These are phyloP conservation scores for Candida tallmaniae DNA, from an alignment of 805 yeast species.

Conservation along the genomic window DNA sequence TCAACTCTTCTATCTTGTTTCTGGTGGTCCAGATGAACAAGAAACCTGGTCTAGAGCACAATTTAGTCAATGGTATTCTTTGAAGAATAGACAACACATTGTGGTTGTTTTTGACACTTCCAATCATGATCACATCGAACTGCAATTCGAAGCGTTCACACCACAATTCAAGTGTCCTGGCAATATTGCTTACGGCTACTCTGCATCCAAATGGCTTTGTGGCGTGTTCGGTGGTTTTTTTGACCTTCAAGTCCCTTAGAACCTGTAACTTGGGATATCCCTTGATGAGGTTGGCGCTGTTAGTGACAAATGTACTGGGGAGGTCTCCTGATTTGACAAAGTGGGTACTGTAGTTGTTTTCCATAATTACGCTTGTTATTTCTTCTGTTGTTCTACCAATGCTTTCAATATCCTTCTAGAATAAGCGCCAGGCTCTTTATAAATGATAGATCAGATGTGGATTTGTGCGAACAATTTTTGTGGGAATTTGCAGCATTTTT, in stretches of 20 bases:
- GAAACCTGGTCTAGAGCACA: constrained; percentile 83
- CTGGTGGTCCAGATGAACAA: constrained; percentile 86
- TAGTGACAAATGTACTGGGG: constrained; percentile 64
- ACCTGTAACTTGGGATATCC: constrained; percentile 84
- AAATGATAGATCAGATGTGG: no score
- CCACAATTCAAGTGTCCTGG: constrained; percentile 59
- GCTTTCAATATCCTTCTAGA: no score
- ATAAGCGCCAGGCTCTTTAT: no score
- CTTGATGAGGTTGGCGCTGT: constrained; percentile 59
- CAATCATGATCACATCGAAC: constrained; percentile 91
- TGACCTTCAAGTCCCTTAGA: constrained; percentile 59
- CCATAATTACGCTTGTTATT: no score
- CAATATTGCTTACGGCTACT: constrained; percentile 34
- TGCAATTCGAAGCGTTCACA: constrained; percentile 50
- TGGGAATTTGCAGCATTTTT: no score
- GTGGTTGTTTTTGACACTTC: constrained; percentile 75
- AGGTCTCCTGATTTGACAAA: constrained; percentile 58
- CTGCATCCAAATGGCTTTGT: constrained; percentile 65
- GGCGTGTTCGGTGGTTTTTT: constrained; percentile 51
- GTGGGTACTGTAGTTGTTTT: constrained; percentile 71
- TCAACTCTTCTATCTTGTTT: constrained; percentile 60
- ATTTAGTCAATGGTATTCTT: constrained; percentile 63
- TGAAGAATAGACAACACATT: constrained; percentile 57
- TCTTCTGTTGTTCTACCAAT: no score
- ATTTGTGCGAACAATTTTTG: no score